phyloP scores from a whole-genome alignment of 805 yeast species.

The Hermanozyma aechmeae region DNA sequence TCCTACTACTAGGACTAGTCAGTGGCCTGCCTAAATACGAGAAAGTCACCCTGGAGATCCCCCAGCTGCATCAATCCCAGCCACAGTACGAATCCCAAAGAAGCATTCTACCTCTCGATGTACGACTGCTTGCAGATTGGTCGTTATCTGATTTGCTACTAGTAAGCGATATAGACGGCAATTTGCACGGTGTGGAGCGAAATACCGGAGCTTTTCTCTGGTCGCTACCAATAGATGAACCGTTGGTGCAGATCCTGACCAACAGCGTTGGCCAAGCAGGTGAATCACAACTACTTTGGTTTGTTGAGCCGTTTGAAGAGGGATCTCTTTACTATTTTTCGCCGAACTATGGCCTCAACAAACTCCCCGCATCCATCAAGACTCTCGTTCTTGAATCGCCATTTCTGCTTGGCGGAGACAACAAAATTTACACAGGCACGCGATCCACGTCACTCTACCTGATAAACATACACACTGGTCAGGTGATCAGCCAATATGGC shows the following conservation, averaged over 20 bases:
- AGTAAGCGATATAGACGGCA: slow-evolving; percentile 80
- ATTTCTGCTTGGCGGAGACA: slow-evolving; percentile 63
- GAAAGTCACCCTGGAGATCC: not conserved
- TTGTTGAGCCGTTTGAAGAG: slow-evolving; percentile 83
- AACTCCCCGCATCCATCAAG: slow-evolving; percentile 70
- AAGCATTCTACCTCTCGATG: slow-evolving; percentile 23
- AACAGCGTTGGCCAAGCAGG: slow-evolving; percentile 6
- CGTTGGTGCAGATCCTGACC: slow-evolving; percentile 42
- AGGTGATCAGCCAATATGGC: slow-evolving; percentile 63
- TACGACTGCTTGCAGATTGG: slow-evolving; percentile 37
- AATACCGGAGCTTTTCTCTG: slow-evolving; percentile 67
- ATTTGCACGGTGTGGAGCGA: slow-evolving; percentile 71
- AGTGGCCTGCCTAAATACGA: not conserved
- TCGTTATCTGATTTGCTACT: slow-evolving; percentile 49
- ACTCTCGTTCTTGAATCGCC: slow-evolving; percentile 80
- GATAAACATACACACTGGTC: slow-evolving; percentile 67
- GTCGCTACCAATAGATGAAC: slow-evolving; percentile 60
- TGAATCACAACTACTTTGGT: slow-evolving; percentile 47
- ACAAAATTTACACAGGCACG: slow-evolving; percentile 82
- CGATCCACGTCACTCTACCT: slow-evolving; percentile 68
- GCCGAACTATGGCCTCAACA: slow-evolving; percentile 64
- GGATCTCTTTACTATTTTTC: slow-evolving; percentile 80
- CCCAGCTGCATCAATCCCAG: not conserved
- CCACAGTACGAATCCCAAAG: not conserved
- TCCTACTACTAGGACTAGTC: not conserved